A percentile compares a stretch with the other conserved stretches of the same genome.
Conservation (phyloP, 352 stramenopile genomes). For the Lagenidium giganteum region DNA sequence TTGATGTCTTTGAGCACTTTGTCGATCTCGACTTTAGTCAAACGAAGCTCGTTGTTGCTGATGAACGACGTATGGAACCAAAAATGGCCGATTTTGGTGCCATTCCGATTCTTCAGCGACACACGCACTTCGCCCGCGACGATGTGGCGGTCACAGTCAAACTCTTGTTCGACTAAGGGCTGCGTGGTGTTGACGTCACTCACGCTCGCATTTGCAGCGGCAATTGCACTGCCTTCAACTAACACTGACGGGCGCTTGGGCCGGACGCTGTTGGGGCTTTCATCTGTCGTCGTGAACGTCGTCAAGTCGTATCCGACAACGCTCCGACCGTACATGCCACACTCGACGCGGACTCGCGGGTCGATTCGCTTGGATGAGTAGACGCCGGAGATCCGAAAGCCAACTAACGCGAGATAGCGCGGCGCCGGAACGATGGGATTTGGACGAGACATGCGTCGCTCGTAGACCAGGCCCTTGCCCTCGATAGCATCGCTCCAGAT, state of each 20-base stretch:
- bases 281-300: neutral
- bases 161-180: slow-evolving; percentile 28
- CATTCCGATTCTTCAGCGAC: slow-evolving; percentile 32
- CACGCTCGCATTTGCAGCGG: neutral
- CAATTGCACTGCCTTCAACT: too few relatives aligned
- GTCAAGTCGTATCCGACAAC: slow-evolving; percentile 5
- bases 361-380: slow-evolving; percentile 44
- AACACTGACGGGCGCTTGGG: neutral
- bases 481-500: slow-evolving; percentile 46
- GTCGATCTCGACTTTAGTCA: slow-evolving; percentile 67
- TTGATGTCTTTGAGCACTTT: slow-evolving; percentile 67
- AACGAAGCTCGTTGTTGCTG: slow-evolving; percentile 22
- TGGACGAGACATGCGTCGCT: slow-evolving; percentile 13
- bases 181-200: slow-evolving; percentile 1
- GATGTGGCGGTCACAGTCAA: slow-evolving; percentile 35
- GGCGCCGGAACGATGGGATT: slow-evolving; percentile 24
- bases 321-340: slow-evolving; percentile 10
- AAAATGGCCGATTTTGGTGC: slow-evolving; percentile 48
- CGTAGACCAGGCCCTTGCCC: slow-evolving; percentile 14
- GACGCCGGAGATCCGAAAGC: slow-evolving; percentile 36
- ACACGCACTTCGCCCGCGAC: slow-evolving; percentile 67
- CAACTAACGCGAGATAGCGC: slow-evolving; percentile 28
- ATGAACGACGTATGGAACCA: slow-evolving; percentile 81
- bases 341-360: slow-evolving; percentile 49
- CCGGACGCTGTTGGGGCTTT: neutral